Conservation (phyloP, 192 early-diverging fungal species). For the Coemansia biformis region DNA sequence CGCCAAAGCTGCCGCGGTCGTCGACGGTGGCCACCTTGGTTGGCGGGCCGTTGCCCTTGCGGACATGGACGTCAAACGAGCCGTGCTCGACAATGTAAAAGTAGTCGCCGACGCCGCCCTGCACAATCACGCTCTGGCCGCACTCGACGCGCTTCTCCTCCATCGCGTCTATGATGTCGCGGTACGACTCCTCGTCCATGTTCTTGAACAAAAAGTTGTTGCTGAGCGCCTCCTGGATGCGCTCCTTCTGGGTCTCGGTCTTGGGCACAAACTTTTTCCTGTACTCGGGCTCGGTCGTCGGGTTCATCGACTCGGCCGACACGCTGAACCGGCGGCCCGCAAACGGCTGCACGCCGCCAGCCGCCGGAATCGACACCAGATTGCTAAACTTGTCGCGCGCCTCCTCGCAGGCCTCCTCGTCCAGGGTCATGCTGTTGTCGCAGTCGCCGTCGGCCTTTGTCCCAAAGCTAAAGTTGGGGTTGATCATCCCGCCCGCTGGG, state of each 20-base stretch:
- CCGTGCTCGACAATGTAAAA: conserved; percentile 98
- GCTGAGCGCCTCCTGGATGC: conserved; percentile 75
- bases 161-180: conserved; percentile 95
- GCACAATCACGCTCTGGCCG: conserved; percentile 78
- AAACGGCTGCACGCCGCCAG: conserved; percentile 63
- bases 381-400: conserved; percentile 56
- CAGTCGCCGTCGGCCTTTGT: conserved; percentile 30
- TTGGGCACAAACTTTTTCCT: conserved; percentile 86
- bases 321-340: conserved; percentile 90
- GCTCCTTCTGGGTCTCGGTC: conserved; percentile 71
- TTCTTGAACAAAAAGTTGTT: conserved; percentile 92
- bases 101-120: conserved; percentile 94
- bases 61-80: conserved; percentile 84
- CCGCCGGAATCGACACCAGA: conserved; percentile 52
- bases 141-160: conserved; percentile 71
- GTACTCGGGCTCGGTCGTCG: conserved; percentile 69
- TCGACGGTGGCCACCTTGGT: conserved; percentile 75
- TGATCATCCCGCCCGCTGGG: conserved; percentile 31
- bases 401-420: conserved; percentile 58
- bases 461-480: conserved; percentile 53
- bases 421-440: conserved; percentile 54
- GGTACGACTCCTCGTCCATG: conserved; percentile 92
- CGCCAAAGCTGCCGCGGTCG: conserved; percentile 90
- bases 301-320: conserved; percentile 94
- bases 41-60: conserved; percentile 56